Evolutionary conservation across 2,329 filamentous ascomycete species (phyloP).

Genomic region (Orbilia quercus): DNA sequence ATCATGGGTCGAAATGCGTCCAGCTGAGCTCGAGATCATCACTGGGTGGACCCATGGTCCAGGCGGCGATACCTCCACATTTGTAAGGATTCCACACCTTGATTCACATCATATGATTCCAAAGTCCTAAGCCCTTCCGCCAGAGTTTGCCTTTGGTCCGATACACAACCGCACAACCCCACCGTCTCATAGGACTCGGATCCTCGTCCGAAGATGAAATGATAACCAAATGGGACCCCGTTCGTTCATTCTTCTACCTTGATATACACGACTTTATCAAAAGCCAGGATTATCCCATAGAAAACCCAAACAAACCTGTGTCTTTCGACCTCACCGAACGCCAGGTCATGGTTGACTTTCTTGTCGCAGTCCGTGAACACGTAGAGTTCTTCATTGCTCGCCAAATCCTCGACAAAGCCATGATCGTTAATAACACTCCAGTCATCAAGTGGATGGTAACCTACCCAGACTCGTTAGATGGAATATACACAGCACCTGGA

Average conservation of each 20-base stretch:
- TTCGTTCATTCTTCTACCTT: slow-evolving; percentile 20
- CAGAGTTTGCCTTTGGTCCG: slow-evolving; percentile 4
- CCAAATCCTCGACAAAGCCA: slow-evolving; percentile 32
- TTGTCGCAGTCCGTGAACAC: slow-evolving; percentile 24
- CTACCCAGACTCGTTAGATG: slow-evolving; percentile 43
- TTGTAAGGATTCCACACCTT: slow-evolving; percentile 22
- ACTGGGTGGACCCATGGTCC: slow-evolving; percentile 9
- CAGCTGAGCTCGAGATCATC: slow-evolving; percentile 9
- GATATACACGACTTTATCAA: slow-evolving; percentile 25
- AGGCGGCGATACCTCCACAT: too few relatives aligned
- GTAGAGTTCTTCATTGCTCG: slow-evolving; percentile 28
- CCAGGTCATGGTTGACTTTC: slow-evolving; percentile 47
- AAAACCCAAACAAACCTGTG: slow-evolving; percentile 18
- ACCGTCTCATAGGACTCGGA: slow-evolving; percentile 22
- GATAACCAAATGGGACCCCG: slow-evolving; percentile 18
- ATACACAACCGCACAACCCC: slow-evolving; percentile 34
- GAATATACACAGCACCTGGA: slow-evolving; percentile 7
- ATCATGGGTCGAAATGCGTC: slow-evolving; percentile 13
- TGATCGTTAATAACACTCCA: slow-evolving; percentile 37
- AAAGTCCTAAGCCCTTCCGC: neutral
- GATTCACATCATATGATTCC: neutral
- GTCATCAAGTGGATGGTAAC: slow-evolving; percentile 40
- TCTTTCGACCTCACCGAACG: slow-evolving; percentile 26
- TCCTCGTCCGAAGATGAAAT: neutral
- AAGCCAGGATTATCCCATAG: slow-evolving; percentile 4